phyloP scores from a whole-genome alignment of 768 basidiomycete genomes.

The Pisolithus microcarpus region DNA sequence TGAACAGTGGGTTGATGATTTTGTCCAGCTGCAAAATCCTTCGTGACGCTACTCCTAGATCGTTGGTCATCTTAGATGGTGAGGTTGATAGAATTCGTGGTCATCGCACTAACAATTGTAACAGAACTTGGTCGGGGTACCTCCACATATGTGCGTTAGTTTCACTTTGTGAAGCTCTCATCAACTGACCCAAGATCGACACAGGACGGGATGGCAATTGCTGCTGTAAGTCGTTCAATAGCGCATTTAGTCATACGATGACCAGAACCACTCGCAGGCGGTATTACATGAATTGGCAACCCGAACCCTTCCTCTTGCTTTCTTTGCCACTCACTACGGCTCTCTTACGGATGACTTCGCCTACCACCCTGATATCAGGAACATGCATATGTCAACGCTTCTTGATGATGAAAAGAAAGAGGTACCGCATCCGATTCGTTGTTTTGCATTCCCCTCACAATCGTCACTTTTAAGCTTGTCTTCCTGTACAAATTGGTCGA shows the following conservation, averaged over 20 bases:
- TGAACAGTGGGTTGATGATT: background rate
- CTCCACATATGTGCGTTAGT: slow-evolving; percentile 69
- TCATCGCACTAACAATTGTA: slow-evolving; percentile 5
- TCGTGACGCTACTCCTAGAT: slow-evolving; percentile 87
- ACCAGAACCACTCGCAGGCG: slow-evolving; percentile 40
- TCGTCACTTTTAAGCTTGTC: slow-evolving; percentile 49
- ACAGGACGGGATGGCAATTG: slow-evolving; percentile 98
- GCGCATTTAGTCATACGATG: background rate
- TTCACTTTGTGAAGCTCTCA: slow-evolving; percentile 8
- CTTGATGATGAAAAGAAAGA: slow-evolving; percentile 90
- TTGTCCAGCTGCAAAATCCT: slow-evolving; percentile 77
- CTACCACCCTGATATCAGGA: slow-evolving; percentile 87
- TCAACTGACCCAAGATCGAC: background rate
- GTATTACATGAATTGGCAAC: slow-evolving; percentile 94
- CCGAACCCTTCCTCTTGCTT: slow-evolving; percentile 82
- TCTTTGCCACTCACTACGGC: slow-evolving; percentile 98
- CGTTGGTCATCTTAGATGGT: slow-evolving; percentile 94
- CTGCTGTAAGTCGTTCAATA: slow-evolving; percentile 48
- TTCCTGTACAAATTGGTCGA: slow-evolving; percentile 94
- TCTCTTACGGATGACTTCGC: slow-evolving; percentile 91
- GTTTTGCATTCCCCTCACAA: background rate
- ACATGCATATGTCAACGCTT: slow-evolving; percentile 93
- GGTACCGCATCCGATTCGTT: slow-evolving; percentile 33
- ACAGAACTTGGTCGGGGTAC: slow-evolving; percentile 92
- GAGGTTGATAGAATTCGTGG: slow-evolving; percentile 15